A percentile compares a stretch with the other conserved stretches of the same genome.
Conservation (phyloP, 257 asterid species). For the Petunia axillaris region DNA sequence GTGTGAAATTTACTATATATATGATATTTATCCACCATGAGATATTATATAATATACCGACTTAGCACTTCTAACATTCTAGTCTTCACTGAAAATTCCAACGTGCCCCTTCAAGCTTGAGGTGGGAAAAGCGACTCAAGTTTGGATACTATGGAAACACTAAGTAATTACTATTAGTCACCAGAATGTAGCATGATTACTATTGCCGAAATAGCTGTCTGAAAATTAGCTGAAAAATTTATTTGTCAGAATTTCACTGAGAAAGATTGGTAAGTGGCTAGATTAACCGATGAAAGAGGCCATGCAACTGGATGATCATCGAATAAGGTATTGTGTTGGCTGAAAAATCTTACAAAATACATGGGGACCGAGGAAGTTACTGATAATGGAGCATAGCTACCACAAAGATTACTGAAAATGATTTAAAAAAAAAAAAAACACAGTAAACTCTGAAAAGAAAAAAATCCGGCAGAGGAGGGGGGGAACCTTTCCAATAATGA, state of each 20-base stretch:
- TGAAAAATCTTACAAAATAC: neutral
- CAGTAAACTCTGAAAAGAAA: neutral
- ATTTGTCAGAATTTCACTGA: neutral
- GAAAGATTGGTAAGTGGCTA: neutral
- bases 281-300: neutral
- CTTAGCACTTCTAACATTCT: neutral
- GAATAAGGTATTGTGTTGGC: neutral
- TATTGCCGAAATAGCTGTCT: neutral
- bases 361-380: neutral
- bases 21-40: slow-evolving; percentile 1
- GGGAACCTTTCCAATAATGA: neutral
- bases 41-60: slow-evolving; percentile 1
- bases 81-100: slow-evolving; percentile 1
- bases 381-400: neutral
- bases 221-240: neutral
- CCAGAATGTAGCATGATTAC: neutral
- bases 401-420: neutral
- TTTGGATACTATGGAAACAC: neutral
- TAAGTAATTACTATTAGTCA: neutral
- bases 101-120: slow-evolving; percentile 7
- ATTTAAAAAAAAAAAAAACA: neutral
- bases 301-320: neutral
- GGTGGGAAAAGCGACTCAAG: slow-evolving; percentile 1
- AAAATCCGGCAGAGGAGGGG: neutral
- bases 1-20: slow-evolving; percentile 3